Percentiles rank a stretch among this genome's conserved stretches.
Conservation (phyloP, 1,139 yeast genomes). For the Suhomyces panamericanus region DNA sequence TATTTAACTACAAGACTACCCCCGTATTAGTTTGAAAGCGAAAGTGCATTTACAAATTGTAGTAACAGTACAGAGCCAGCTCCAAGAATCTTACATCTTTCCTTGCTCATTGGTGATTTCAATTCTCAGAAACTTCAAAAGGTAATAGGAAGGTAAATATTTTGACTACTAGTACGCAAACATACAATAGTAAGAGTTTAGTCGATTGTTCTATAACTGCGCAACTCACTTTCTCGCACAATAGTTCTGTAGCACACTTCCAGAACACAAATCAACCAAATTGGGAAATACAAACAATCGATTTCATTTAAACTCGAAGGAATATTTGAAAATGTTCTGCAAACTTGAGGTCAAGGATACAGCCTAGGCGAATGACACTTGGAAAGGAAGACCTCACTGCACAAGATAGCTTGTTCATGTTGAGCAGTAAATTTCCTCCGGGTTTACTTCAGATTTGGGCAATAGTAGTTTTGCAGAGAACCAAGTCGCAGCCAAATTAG, state of each 20-base stretch:
- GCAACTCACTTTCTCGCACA: not conserved
- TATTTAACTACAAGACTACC: conserved; percentile 1
- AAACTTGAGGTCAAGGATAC: not conserved
- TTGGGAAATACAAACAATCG: not conserved
- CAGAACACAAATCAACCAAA: not conserved
- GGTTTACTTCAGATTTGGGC: not conserved
- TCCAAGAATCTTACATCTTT: not conserved
- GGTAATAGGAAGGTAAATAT: too few species aligned
- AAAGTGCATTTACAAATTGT: not conserved
- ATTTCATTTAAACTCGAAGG: not conserved
- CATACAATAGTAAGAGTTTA: not conserved
- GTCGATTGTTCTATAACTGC: not conserved
- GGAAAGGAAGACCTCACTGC: too few species aligned
- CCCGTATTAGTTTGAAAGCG: conserved; percentile 1
- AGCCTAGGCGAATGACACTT: too few species aligned
- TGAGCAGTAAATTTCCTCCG: too few species aligned
- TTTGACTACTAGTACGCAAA: not conserved
- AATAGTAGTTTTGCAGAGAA: not conserved
- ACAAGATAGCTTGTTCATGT: too few species aligned
- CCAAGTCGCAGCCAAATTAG: conserved; percentile 12
- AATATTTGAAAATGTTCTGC: not conserved
- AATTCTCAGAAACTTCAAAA: too few species aligned
- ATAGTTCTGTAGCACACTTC: not conserved
- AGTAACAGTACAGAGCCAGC: not conserved
- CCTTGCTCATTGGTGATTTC: not conserved